These are phyloP conservation scores for Pleurotus cornucopiae DNA, from an alignment of 768 basidiomycete species.

Conservation along the genomic window DNA sequence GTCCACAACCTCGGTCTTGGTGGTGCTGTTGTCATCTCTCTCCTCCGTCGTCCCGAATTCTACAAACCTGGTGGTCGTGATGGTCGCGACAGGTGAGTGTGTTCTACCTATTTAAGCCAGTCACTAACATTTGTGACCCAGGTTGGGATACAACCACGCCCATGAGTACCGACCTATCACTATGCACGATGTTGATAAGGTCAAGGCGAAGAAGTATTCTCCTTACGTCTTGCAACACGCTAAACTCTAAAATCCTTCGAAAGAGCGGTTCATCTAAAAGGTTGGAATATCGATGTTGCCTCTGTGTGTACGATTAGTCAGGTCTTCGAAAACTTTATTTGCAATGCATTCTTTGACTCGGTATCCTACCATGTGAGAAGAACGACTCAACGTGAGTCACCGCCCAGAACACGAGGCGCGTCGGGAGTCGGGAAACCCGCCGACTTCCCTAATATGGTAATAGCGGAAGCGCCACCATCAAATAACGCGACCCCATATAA, in stretches of 20 bases:
- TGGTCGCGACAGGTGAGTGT: slow-evolving; percentile 55
- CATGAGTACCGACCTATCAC: slow-evolving; percentile 62
- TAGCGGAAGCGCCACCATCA: slow-evolving; percentile 14
- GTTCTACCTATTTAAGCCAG: not conserved
- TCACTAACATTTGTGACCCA: slow-evolving; percentile 17
- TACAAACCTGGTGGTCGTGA: slow-evolving; percentile 62
- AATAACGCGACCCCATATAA: slow-evolving; percentile 8
- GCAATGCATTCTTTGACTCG: too few relatives aligned
- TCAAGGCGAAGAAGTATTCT: slow-evolving; percentile 65
- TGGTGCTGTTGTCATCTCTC: slow-evolving; percentile 72
- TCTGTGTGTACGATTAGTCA: too few relatives aligned
- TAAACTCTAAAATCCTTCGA: slow-evolving; percentile 28
- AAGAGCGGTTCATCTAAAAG: too few relatives aligned
- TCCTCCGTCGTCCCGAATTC: slow-evolving; percentile 77
- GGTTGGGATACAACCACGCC: slow-evolving; percentile 81
- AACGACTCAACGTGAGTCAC: too few relatives aligned
- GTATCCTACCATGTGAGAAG: too few relatives aligned
- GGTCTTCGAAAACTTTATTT: too few relatives aligned
- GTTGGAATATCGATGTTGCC: too few relatives aligned
- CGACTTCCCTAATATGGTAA: slow-evolving; percentile 6
- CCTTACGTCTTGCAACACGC: slow-evolving; percentile 42
- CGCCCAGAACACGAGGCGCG: not conserved
- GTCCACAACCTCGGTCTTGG: slow-evolving; percentile 85
- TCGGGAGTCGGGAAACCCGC: slow-evolving; percentile 10
- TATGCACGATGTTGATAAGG: slow-evolving; percentile 64